Conservation (phyloP, 129 eudicot species). For the Apium graveolens region DNA sequence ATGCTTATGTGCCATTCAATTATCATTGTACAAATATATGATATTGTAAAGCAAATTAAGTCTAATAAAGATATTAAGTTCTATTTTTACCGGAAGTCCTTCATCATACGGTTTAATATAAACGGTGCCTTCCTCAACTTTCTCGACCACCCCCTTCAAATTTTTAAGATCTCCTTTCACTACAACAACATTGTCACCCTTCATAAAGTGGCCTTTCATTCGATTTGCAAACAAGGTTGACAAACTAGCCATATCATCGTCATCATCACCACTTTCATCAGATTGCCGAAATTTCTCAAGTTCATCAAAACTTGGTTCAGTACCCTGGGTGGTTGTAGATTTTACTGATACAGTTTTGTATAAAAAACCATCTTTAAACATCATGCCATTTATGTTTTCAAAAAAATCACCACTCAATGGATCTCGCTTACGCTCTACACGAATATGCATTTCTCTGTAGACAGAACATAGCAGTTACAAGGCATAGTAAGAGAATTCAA, state of each 20-base stretch:
- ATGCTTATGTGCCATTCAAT: background rate
- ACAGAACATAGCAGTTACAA: background rate
- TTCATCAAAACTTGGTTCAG: constrained; percentile 92
- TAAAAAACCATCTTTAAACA: constrained; percentile 88
- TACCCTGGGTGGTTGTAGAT: constrained; percentile 61
- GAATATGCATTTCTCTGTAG: constrained; percentile 76
- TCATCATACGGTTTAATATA: constrained; percentile 65
- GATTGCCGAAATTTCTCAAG: constrained; percentile 85
- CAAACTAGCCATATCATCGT: constrained; percentile 66
- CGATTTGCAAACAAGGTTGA: constrained; percentile 80
- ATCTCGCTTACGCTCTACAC: constrained; percentile 78
- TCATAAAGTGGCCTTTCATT: constrained; percentile 93
- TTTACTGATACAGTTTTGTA: constrained; percentile 71
- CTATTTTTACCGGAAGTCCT: constrained; percentile 60
- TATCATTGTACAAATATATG: constrained; percentile 18
- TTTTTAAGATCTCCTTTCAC: constrained; percentile 86
- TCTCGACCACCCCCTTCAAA: constrained; percentile 79
- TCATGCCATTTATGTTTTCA: constrained; percentile 70
- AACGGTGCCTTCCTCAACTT: constrained; percentile 87
- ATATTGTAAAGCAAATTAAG: background rate
- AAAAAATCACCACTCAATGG: constrained; percentile 74
- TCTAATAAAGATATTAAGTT: constrained; percentile 2
- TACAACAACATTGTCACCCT: constrained; percentile 76
- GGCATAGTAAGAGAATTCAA: background rate
- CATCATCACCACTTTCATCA: constrained; percentile 47